These are phyloP conservation scores for Geotrichum carabidarum DNA, from an alignment of 1,139 yeast species.

Conservation along the genomic window DNA sequence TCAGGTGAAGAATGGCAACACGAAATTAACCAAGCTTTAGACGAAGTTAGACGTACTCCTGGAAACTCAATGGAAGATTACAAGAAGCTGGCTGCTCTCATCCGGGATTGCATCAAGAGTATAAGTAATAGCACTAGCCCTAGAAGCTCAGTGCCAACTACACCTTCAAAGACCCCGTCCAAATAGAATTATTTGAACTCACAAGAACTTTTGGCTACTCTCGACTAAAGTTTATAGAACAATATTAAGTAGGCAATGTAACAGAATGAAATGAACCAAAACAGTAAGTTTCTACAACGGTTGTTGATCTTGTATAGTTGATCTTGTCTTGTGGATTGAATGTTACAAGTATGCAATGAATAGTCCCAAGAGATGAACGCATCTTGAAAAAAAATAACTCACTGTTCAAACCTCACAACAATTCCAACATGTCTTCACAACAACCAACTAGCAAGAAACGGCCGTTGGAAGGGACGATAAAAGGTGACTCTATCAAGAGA, in stretches of 20 bases:
- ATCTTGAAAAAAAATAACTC: neutral
- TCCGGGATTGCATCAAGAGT: constrained; percentile 9
- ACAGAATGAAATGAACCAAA: no score
- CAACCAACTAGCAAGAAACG: constrained; percentile 6
- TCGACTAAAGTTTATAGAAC: no score
- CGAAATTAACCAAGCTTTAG: constrained; percentile 1
- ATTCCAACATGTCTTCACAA: neutral
- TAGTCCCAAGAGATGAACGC: no score
- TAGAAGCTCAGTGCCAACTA: no score
- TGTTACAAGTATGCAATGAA: no score
- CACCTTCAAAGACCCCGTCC: no score
- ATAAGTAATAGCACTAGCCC: neutral
- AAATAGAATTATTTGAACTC: no score
- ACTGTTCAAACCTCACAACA: neutral
- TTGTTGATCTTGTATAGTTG: no score
- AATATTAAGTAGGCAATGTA: no score
- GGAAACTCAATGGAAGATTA: constrained; percentile 10
- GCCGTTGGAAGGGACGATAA: constrained; percentile 14
- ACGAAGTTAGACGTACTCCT: constrained; percentile 7
- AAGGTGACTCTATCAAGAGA: constrained; percentile 12
- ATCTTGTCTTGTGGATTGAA: no score
- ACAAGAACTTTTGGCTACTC: no score
- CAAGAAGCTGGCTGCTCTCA: constrained; percentile 7
- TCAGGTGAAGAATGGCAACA: constrained; percentile 12
- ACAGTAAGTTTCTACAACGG: no score